phyloP scores from a whole-genome alignment of 768 basidiomycete species.

The Clavaria fumosa region DNA sequence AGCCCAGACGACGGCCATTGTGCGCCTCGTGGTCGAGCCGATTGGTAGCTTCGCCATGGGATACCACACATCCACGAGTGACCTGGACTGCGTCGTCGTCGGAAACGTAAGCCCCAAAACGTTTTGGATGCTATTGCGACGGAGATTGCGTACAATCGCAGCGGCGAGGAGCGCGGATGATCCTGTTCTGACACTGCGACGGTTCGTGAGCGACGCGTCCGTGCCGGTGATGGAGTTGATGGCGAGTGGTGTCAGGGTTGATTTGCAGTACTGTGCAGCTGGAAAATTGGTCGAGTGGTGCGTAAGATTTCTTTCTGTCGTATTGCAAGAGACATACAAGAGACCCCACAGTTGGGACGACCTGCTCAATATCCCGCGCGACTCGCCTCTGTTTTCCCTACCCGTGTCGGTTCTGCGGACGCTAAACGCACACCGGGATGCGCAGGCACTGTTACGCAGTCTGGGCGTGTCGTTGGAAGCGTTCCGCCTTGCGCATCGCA shows the following conservation, averaged over 20 bases:
- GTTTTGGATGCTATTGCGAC: conserved; percentile 2
- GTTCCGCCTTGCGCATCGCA: conserved; percentile 4
- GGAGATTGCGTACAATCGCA: neutral
- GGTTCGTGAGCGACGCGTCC: conserved; percentile 5
- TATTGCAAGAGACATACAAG: neutral
- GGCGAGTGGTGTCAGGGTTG: conserved; percentile 3
- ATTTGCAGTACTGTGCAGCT: conserved; percentile 6
- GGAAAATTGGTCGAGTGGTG: conserved; percentile 5
- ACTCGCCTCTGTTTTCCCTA: conserved; percentile 5
- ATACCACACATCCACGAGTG: conserved; percentile 4
- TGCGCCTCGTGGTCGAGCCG: conserved; percentile 2
- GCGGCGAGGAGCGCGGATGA: neutral
- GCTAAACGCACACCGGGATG: conserved; percentile 5
- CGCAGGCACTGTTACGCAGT: neutral
- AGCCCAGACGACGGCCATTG: too few species aligned
- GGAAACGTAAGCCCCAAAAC: conserved; percentile 4
- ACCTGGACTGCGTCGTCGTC: conserved; percentile 6
- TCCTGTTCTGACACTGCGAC: conserved; percentile 2
- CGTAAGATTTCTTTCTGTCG: neutral
- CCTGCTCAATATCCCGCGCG: conserved; percentile 3
- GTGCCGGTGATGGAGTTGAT: conserved; percentile 6
- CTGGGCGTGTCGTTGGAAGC: conserved; percentile 3
- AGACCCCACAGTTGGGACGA: conserved; percentile 1
- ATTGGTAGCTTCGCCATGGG: conserved; percentile 6
- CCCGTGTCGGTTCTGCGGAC: conserved; percentile 3